Evolutionary conservation across 768 basidiomycete genomes (phyloP).

Genomic region (Suillus sp.): DNA sequence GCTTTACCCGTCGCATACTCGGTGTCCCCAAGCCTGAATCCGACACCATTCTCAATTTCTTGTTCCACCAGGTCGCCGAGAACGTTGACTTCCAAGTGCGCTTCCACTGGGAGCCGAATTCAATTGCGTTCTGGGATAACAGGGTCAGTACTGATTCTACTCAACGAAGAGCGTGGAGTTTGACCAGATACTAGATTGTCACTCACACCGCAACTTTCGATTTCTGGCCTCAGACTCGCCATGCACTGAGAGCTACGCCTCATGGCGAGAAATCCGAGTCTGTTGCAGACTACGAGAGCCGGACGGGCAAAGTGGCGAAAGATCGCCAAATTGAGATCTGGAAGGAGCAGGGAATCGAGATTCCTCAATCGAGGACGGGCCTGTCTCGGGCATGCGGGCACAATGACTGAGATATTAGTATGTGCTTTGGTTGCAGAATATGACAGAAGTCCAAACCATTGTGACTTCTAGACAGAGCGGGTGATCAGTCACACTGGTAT

Average conservation of each 20-base stretch:
- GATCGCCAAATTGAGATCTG: constrained; percentile 75
- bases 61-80: constrained; percentile 70
- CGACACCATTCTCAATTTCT: constrained; percentile 68
- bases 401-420: constrained; percentile 50
- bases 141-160: constrained; percentile 47
- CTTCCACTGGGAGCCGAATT: constrained; percentile 76
- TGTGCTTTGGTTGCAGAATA: not conserved
- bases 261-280: constrained; percentile 77
- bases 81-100: constrained; percentile 77
- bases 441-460: not conserved
- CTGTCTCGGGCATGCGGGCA: constrained; percentile 51
- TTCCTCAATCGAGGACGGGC: constrained; percentile 34
- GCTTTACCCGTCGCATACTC: constrained; percentile 79
- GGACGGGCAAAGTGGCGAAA: constrained; percentile 67
- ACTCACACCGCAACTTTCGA: constrained; percentile 83
- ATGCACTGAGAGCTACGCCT: constrained; percentile 80
- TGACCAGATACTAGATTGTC: constrained; percentile 47
- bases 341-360: constrained; percentile 61
- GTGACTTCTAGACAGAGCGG: not conserved
- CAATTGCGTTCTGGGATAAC: constrained; percentile 88
- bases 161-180: not conserved
- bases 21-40: constrained; percentile 82
- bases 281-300: constrained; percentile 66
- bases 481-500: not conserved
- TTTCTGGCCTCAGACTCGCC: constrained; percentile 76